phyloP scores from a whole-genome alignment of 257 asterid genomes.

The Ligustrum vulgare region DNA sequence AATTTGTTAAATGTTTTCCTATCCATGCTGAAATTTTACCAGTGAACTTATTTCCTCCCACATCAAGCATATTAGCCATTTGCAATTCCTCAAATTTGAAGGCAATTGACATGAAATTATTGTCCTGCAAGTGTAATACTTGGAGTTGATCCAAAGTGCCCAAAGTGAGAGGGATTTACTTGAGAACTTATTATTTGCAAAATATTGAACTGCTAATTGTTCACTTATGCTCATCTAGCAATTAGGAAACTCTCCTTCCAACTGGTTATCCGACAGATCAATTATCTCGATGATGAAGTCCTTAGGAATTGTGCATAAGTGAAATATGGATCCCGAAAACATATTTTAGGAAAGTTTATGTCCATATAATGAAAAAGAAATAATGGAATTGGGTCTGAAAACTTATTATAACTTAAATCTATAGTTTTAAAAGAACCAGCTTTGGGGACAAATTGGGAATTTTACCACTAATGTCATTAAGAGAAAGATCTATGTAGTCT shows the following conservation, averaged over 20 bases:
- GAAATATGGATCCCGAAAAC: no score
- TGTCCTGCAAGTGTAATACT: slow-evolving; percentile 4
- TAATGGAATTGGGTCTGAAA: slow-evolving; percentile 26
- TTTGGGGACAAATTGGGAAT: slow-evolving; percentile 13
- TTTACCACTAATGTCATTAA: slow-evolving; percentile 35
- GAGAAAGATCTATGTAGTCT: slow-evolving; percentile 25
- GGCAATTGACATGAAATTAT: slow-evolving; percentile 25
- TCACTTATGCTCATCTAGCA: slow-evolving; percentile 11
- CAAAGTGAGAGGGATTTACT: slow-evolving; percentile 23
- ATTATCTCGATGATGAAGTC: background rate
- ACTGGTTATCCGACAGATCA: slow-evolving; percentile 25
- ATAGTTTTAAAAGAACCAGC: no score
- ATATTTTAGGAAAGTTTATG: no score
- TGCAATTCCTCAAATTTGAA: background rate
- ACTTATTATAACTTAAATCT: slow-evolving; percentile 31
- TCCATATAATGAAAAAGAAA: background rate
- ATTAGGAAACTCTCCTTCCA: slow-evolving; percentile 26
- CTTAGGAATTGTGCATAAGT: no score
- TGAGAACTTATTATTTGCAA: slow-evolving; percentile 23
- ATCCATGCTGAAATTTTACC: slow-evolving; percentile 24
- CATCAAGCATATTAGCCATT: slow-evolving; percentile 2
- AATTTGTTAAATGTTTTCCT: background rate
- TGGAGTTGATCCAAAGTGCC: no score
- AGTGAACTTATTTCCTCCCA: slow-evolving; percentile 18
- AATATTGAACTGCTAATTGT: background rate